Evolutionary conservation across 2,329 filamentous ascomycete genomes (phyloP), one percentile per base, ranked within the genome.

Genomic region (Knufia fluminis): DNA sequence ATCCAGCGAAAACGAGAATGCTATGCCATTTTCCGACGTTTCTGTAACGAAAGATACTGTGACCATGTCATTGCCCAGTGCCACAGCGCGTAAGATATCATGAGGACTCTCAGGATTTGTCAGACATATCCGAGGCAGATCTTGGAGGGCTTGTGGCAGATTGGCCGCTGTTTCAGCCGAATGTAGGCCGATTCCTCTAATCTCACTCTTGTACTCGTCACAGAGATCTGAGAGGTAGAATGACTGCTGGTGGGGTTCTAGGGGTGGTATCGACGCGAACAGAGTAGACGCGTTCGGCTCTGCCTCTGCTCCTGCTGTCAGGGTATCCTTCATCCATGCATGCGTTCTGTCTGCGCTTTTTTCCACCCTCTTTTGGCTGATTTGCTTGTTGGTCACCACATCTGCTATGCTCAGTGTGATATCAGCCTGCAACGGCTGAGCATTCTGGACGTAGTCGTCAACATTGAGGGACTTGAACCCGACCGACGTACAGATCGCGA

Each of bases 281-380:
- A 80, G 71, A 74, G 66, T 85, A 10, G 14, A n/a, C 19, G 36
- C 38, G 14, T n/a, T 32, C 26, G n/a, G 39, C n/a, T 16, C 19
- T 12, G 20, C 17, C 31, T 56, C 52, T 26, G 20, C 16, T 32
- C 35, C 12, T 24, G 32, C 17, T 14, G 52, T 24, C 31, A 89
- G 71, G 45, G 88, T 79, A 54, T 85, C 78, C 20, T 79, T 77
- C 16, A 91, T 72, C 87, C 89, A 97, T 32, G 78, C 76, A 62
- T 92, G 85, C 1, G 87, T 95, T 50, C 91, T 77, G 61, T 92
- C 88, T 20, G 81, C 83, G 82, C 95, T 96, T 61, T 86, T 89
- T 31, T 80, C 74, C 41, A 85, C 78, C 40, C 90, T 78, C 67
- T 94, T 95, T 8, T 75, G 70, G 2, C 82, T 78, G 0, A 85